phyloP scores from a whole-genome alignment of 306 rosid genomes.

The Ammopiptanthus mongolicus region DNA sequence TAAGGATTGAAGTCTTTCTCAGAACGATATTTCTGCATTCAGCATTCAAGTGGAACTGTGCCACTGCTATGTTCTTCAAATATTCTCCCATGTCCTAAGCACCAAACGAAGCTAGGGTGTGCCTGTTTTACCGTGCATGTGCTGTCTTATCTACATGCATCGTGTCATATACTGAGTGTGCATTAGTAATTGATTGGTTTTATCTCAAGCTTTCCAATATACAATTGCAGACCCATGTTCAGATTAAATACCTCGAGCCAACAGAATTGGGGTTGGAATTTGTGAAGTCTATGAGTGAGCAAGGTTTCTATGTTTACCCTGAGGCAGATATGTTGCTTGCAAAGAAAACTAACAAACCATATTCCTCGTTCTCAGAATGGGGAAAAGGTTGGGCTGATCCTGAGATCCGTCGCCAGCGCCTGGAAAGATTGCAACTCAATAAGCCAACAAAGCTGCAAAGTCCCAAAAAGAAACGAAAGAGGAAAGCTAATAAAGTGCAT shows the following conservation, averaged over 20 bases:
- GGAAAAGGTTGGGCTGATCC: slow-evolving; percentile 97
- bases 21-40: neutral
- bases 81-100: neutral
- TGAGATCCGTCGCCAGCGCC: slow-evolving; percentile 79
- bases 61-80: neutral
- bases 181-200: slow-evolving; percentile 10
- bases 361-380: slow-evolving; percentile 79
- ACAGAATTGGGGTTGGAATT: slow-evolving; percentile 68
- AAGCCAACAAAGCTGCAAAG: slow-evolving; percentile 32
- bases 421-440: slow-evolving; percentile 35
- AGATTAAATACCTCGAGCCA: slow-evolving; percentile 61
- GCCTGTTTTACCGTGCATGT: neutral
- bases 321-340: slow-evolving; percentile 90
- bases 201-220: slow-evolving; percentile 7
- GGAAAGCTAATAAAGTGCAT: slow-evolving; percentile 28
- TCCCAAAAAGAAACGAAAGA: slow-evolving; percentile 30
- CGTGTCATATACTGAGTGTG: neutral
- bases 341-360: slow-evolving; percentile 37
- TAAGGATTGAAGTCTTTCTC: neutral
- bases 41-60: neutral
- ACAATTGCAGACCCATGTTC: slow-evolving; percentile 61
- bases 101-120: neutral
- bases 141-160: slow-evolving; percentile 10
- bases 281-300: slow-evolving; percentile 34
- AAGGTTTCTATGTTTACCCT: slow-evolving; percentile 56